Evolutionary conservation across 202 grass and related monocot species (phyloP), one percentile per base, ranked within the genome.

Genomic region (Schoenoplectus tabernaemontani): DNA sequence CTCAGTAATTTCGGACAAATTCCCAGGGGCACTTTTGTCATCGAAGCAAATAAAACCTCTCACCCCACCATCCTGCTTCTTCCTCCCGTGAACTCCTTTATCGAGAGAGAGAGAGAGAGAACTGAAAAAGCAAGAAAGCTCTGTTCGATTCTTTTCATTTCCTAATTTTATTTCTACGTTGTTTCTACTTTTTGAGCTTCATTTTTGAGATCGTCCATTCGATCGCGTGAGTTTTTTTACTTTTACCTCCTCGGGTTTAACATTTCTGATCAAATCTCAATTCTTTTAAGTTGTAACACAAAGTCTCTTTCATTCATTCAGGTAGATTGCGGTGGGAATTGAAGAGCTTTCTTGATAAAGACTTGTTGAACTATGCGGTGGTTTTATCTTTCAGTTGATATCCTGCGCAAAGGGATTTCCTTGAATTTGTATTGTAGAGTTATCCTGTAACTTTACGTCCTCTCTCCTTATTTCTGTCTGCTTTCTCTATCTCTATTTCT

Each of bases 381-480:
- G 87, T 37, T 89, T 39, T 81, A 80, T 72, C 82, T 84, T 47
- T 97, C 83, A 1, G 91, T 97, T 69, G 91, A 92, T 17, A 82
- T 94, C 20, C 64, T 88, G 43, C 72, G 84, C 59, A 59, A 78
- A 87, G 91, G 79, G 57, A 81, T 93, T 63, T 89, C 87, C 24
- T 87, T 97, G 84, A 93, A 92, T 81, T 86, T 97, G 30, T 97
- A 94, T 51, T 94, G 89, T 74, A 82, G 86, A 54, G 89, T 97
- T 63, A 97, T 97, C 86, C 86, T 92, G 61, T 94, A 86, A 80
- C 77, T 79, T 38, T 0, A 32, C 51, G 83, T 78, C 42, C 1
- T 51, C 23, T 64, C 78, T 69, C 59, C 12, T 59, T 41, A 2
- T 46, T 26, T 12, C 42, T 57, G 38, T 84, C 53, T 57, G 47